Base-by-base conservation (phyloP, 2,329 filamentous ascomycete species). In the Alternaria arborescens region DNA sequence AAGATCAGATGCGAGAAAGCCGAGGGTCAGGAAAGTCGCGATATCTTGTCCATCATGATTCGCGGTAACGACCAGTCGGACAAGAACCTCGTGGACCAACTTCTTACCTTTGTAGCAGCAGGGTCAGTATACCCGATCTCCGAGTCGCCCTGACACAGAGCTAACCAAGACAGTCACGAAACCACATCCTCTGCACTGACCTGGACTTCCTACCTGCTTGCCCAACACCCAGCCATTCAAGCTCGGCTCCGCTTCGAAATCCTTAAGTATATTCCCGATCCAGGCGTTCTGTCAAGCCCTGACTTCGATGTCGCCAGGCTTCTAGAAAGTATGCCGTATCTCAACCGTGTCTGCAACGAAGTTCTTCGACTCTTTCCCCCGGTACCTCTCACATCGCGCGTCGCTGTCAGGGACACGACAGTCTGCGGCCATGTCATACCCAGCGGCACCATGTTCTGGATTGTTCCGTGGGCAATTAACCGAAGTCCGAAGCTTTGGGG, bases 101-200 rank as follows among this genome's bases (percentile, higher is more conserved):
- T 87, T 1, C 71, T 88, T 26, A 88, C 85, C 0, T 86, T 86
- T 65, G 70, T 87, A 4, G 85, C 85, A 3, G 84, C 84, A 4
- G 84, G 84, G 82, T 85, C 73, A 63, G 81, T 73, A 30, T 8
- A 16, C 26, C 12, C 26, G 22, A 20, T 11, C n/a, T 52, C 1
- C 26, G 22, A 11, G 20, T 24, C 5, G 34, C 16, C 28, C 44
- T 30, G 18, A 32, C 24, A 5, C 24, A 48, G 10, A 47, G 18
- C 50, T 62, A 32, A 60, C 16, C 26, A 18, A 34, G 20, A 40
- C 36, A 78, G 81, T 6, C 92, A 94, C 76, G 91, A 94, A 79
- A 94, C 92, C 1, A 94, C 91, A 0, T 88, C 92, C 1, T 86
- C 88, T 1, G 85, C 91, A 18, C 83, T 95, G 73, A 90, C 89